Conservation (phyloP, 1,284 basidiomycete genomes). For the Schizophyllum commune region DNA sequence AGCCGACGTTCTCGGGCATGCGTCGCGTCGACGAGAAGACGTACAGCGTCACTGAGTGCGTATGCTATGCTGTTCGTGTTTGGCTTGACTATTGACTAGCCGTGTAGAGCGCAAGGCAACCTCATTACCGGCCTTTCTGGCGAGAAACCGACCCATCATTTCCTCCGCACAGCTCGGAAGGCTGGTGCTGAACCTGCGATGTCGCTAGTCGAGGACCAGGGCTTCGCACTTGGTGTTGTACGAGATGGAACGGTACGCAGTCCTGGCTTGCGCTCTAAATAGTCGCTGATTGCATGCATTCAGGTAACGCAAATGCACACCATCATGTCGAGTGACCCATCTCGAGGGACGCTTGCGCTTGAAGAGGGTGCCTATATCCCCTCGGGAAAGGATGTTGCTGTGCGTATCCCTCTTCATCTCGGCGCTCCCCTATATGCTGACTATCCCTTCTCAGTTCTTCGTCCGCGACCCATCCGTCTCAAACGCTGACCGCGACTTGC, state of each 20-base stretch:
- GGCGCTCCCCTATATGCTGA: background rate
- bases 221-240: background rate
- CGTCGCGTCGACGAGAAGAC: background rate
- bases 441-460: background rate
- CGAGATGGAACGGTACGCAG: background rate
- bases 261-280: background rate
- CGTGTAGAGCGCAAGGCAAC: background rate
- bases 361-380: background rate
- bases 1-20: background rate
- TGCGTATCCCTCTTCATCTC: background rate
- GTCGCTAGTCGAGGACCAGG: background rate
- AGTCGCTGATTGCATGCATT: background rate
- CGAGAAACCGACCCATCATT: background rate
- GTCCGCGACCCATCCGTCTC: background rate
- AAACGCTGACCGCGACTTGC: background rate
- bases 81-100: background rate
- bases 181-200: background rate
- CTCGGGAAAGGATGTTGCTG: background rate
- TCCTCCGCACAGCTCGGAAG: background rate
- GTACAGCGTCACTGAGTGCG: background rate
- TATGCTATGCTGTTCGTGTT: background rate
- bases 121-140: background rate
- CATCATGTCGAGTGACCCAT: background rate
- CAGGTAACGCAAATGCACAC: background rate
- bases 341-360: background rate